Conservation (phyloP, 2,329 filamentous ascomycete genomes). For the Ambrosiella cleistominuta region DNA sequence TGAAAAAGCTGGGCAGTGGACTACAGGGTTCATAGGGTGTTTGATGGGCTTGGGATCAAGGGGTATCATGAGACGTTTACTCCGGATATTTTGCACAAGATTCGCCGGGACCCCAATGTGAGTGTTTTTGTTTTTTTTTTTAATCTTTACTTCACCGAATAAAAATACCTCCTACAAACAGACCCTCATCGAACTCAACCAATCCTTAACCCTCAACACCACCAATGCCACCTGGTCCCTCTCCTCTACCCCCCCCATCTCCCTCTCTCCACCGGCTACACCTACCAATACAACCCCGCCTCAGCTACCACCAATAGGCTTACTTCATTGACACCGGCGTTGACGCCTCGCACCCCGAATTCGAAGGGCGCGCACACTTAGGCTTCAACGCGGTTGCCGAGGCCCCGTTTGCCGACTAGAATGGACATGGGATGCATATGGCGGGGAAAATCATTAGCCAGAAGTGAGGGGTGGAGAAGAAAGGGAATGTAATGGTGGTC, state of each 20-base stretch:
- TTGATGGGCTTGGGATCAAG: no score
- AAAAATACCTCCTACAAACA: no score
- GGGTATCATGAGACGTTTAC: no score
- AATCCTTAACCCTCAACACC: neutral
- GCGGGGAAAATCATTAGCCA: conserved; percentile 13
- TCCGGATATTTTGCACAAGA: no score
- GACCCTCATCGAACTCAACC: no score
- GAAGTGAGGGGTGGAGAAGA: conserved; percentile 22
- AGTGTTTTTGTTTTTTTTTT: no score
- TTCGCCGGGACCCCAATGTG: no score
- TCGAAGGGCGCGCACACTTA: conserved; percentile 14
- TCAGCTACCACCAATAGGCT: conserved; percentile 15
- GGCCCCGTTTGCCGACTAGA: conserved; percentile 17
- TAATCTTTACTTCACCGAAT: no score
- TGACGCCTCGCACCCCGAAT: conserved; percentile 14
- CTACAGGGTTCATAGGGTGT: no score
- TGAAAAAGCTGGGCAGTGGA: no score
- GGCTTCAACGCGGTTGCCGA: conserved; percentile 16
- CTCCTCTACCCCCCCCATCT: neutral
- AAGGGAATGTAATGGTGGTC: conserved; percentile 26
- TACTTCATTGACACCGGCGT: conserved; percentile 17
- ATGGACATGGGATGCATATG: conserved; percentile 27
- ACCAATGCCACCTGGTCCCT: neutral
- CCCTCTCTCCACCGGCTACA: conserved; percentile 13
- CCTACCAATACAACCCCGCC: conserved; percentile 15